A percentile compares a stretch with the other conserved stretches of the same genome.
phyloP scores from a whole-genome alignment of 2,329 filamentous ascomycete genomes.

The Colletotrichum sp. region DNA sequence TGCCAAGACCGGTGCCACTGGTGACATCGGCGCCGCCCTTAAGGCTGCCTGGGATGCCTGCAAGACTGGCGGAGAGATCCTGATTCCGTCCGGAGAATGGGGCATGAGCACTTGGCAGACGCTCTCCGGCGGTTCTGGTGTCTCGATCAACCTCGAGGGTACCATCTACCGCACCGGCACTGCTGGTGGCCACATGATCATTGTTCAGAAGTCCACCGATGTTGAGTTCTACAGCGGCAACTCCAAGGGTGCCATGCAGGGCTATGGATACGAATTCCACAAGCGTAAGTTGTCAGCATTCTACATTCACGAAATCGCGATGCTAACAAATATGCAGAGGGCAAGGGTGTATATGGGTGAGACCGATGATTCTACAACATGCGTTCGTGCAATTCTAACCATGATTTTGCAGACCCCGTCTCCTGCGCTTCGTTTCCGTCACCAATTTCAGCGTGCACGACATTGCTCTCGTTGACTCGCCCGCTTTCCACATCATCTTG shows the following conservation, averaged over 20 bases:
- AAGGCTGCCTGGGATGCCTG: slow-evolving; percentile 38
- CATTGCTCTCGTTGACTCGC: slow-evolving; percentile 51
- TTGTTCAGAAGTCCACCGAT: slow-evolving; percentile 33
- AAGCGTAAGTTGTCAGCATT: slow-evolving; percentile 18
- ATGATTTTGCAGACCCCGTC: slow-evolving; percentile 35
- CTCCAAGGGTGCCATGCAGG: slow-evolving; percentile 52
- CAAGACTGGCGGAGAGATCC: slow-evolving; percentile 52
- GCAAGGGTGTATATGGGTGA: slow-evolving; percentile 5
- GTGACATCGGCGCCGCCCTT: slow-evolving; percentile 41
- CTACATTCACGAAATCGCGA: background rate
- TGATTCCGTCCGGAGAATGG: slow-evolving; percentile 52
- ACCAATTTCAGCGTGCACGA: slow-evolving; percentile 54
- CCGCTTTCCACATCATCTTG: slow-evolving; percentile 52
- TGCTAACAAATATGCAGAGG: background rate
- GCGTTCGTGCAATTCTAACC: background rate
- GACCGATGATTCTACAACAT: background rate
- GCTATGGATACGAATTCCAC: slow-evolving; percentile 51
- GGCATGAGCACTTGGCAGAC: slow-evolving; percentile 51
- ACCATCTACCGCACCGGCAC: slow-evolving; percentile 29
- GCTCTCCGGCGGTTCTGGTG: slow-evolving; percentile 46
- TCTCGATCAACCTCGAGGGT: slow-evolving; percentile 54
- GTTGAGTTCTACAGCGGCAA: slow-evolving; percentile 49
- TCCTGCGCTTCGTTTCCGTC: slow-evolving; percentile 48
- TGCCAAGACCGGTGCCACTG: slow-evolving; percentile 50
- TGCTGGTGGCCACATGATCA: slow-evolving; percentile 22